Percentiles rank a stretch among this genome's conserved stretches.
Evolutionary conservation across 192 early-diverging fungal species (phyloP).

Genomic region (Funneliformis mosseae): DNA sequence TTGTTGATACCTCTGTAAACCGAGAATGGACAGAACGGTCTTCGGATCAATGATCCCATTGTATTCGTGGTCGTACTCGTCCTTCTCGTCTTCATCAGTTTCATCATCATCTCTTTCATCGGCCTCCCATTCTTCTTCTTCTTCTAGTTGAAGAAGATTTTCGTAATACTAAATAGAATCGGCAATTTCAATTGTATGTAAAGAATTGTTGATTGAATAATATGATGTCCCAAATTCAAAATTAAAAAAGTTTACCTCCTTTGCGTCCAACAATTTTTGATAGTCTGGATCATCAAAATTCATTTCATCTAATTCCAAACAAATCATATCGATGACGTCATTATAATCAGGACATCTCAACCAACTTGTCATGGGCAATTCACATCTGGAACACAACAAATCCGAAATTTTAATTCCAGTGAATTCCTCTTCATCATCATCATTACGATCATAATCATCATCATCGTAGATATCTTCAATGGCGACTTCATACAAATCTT

Average conservation of each 20-base stretch:
- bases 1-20: not conserved
- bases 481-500: constrained; percentile 3
- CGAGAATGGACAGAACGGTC: not conserved
- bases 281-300: constrained; percentile 7
- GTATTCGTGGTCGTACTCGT: not conserved
- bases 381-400: constrained; percentile 9
- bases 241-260: not conserved
- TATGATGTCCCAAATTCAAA: not conserved
- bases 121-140: not conserved
- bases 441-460: constrained; percentile 1
- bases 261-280: not conserved
- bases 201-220: not conserved
- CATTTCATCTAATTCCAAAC: constrained; percentile 20
- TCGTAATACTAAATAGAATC: not conserved
- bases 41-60: not conserved
- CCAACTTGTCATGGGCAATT: not conserved
- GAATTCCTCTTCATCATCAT: constrained; percentile 2
- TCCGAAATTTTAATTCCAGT: constrained; percentile 6
- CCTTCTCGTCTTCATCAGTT: not conserved
- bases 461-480: not conserved
- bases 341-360: constrained; percentile 15
- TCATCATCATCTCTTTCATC: not conserved
- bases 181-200: not conserved
- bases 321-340: constrained; percentile 14
- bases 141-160: not conserved